Percentiles rank a stretch among this genome's conserved stretches.
Conservation (phyloP, 129 eudicot genomes). For the Cynara cardunculus region DNA sequence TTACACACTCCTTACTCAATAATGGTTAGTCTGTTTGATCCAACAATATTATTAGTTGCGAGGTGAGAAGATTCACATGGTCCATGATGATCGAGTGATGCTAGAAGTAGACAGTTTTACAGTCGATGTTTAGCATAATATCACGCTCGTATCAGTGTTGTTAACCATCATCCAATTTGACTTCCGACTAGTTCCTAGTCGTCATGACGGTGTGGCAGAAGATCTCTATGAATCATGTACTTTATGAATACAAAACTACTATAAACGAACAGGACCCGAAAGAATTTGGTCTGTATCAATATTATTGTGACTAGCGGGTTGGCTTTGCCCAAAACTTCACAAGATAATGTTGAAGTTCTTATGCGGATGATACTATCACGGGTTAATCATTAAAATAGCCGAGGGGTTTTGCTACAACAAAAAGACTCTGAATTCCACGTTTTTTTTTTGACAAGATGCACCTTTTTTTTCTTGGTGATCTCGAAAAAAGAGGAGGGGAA, state of each 20-base stretch:
- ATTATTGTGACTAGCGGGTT: neutral
- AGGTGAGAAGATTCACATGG: constrained; percentile 8
- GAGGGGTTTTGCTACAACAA: neutral
- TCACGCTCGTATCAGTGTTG: neutral
- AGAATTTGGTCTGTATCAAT: constrained; percentile 16
- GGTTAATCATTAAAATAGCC: neutral
- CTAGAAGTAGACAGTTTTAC: constrained; percentile 14
- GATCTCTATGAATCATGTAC: constrained; percentile 15
- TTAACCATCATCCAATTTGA: neutral
- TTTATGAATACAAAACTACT: constrained; percentile 7
- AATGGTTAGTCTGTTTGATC: constrained; percentile 19
- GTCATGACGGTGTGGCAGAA: constrained; percentile 12
- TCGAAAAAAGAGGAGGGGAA: too few species aligned
- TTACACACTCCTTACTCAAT: constrained; percentile 60
- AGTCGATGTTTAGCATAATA: constrained; percentile 17
- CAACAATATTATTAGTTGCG: constrained; percentile 19
- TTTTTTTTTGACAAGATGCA: too few species aligned
- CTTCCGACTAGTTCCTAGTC: neutral
- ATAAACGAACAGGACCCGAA: constrained; percentile 14
- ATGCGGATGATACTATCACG: neutral
- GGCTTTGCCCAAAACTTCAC: constrained; percentile 12
- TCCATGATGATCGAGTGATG: constrained; percentile 9
- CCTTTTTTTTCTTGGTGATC: too few species aligned
- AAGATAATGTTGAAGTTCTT: neutral
- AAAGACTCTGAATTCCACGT: too few species aligned